Conservation (phyloP, 1,284 basidiomycete species). For the Fistulinella cinereoalba region DNA sequence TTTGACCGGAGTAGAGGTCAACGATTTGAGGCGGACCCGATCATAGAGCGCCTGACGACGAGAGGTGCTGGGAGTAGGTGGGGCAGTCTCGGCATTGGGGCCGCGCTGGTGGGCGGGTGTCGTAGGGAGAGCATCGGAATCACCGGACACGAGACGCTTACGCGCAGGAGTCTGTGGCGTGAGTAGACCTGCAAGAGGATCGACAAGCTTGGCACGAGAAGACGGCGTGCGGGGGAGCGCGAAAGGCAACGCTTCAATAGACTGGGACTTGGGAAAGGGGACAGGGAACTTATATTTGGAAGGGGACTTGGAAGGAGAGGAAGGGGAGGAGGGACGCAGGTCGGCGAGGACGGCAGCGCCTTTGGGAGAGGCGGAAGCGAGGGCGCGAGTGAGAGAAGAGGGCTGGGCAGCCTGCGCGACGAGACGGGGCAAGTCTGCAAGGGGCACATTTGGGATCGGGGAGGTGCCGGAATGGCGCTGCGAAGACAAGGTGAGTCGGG, state of each 20-base stretch:
- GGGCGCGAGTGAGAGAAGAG: slow-evolving; percentile 63
- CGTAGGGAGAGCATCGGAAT: slow-evolving; percentile 45
- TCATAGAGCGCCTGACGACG: slow-evolving; percentile 76
- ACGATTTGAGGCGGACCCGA: slow-evolving; percentile 67
- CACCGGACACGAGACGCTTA: slow-evolving; percentile 33
- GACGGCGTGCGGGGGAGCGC: slow-evolving; percentile 56
- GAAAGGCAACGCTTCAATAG: slow-evolving; percentile 37
- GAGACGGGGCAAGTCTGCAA: slow-evolving; percentile 63
- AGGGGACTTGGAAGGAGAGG: slow-evolving; percentile 45
- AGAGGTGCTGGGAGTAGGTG: slow-evolving; percentile 67
- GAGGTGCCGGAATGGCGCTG: slow-evolving; percentile 50
- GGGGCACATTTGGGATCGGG: slow-evolving; percentile 56
- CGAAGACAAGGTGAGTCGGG: slow-evolving; percentile 9
- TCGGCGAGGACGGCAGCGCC: slow-evolving; percentile 41
- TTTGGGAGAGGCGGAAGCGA: slow-evolving; percentile 72
- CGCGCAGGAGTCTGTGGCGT: slow-evolving; percentile 53
- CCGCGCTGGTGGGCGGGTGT: slow-evolving; percentile 66
- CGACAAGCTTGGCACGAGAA: slow-evolving; percentile 37
- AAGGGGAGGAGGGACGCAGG: slow-evolving; percentile 48
- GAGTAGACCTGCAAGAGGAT: slow-evolving; percentile 34
- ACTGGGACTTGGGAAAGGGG: slow-evolving; percentile 49
- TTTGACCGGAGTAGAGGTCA: slow-evolving; percentile 66
- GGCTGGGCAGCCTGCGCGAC: slow-evolving; percentile 45
- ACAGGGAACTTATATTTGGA: slow-evolving; percentile 48
- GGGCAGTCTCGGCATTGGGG: slow-evolving; percentile 49